A percentile compares a stretch with the other conserved stretches of the same genome.
These are phyloP conservation scores for Bruguiera gymnorhiza DNA, from an alignment of 345 rosid species.

Conservation along the genomic window DNA sequence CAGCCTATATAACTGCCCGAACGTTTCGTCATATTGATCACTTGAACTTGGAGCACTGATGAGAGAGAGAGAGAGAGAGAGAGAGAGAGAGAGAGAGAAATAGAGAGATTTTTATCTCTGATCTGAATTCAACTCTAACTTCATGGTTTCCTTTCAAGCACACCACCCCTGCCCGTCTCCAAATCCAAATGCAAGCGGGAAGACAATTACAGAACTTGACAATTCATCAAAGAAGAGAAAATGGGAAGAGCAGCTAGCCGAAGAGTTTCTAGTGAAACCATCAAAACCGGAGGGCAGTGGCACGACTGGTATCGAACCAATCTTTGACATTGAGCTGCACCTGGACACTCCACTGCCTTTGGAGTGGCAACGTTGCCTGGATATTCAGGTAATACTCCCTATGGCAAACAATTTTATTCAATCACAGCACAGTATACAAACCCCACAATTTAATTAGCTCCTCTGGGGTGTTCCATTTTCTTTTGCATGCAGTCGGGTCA, in stretches of 20 bases:
- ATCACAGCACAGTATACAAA: background rate
- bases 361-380: slow-evolving; percentile 59
- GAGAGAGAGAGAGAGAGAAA: slow-evolving; percentile 8
- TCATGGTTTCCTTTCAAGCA: slow-evolving; percentile 49
- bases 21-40: slow-evolving; percentile 21
- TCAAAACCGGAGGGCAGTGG: slow-evolving; percentile 24
- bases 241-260: slow-evolving; percentile 27
- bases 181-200: slow-evolving; percentile 23
- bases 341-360: slow-evolving; percentile 47
- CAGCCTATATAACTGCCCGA: slow-evolving; percentile 34
- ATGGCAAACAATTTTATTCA: background rate
- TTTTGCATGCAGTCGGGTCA: slow-evolving; percentile 52
- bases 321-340: slow-evolving; percentile 44
- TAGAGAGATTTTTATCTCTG: background rate
- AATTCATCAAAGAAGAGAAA: slow-evolving; percentile 53
- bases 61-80: slow-evolving; percentile 8
- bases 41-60: background rate
- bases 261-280: slow-evolving; percentile 25
- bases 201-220: slow-evolving; percentile 25
- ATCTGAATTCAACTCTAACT: background rate
- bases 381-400: slow-evolving; percentile 50
- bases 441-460: too few species aligned
- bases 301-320: too few species aligned
- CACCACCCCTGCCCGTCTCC: slow-evolving; percentile 20
- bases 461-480: background rate